These are phyloP conservation scores for Dactylellina leptospora DNA, from an alignment of 2,329 filamentous ascomycete genomes.

Conservation along the genomic window DNA sequence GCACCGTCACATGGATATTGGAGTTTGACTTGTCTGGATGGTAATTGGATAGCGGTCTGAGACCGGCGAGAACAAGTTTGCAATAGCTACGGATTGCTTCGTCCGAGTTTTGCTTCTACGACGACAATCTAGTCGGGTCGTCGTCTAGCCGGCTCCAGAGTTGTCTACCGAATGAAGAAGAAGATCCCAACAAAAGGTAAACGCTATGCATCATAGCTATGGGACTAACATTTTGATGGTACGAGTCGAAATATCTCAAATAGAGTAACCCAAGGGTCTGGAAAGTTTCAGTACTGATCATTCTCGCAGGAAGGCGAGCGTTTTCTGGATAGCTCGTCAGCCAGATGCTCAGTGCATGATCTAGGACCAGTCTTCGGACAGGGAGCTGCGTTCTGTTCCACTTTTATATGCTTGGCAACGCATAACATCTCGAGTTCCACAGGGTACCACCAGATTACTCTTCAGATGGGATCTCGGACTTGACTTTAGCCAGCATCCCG, in stretches of 20 bases:
- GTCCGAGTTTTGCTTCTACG: too few relatives aligned
- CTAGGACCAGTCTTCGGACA: too few relatives aligned
- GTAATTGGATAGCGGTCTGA: neutral
- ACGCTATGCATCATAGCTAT: neutral
- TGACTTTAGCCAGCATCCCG: too few relatives aligned
- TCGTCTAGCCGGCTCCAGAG: conserved; percentile 24
- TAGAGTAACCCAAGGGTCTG: conserved; percentile 10
- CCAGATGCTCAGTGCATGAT: too few relatives aligned
- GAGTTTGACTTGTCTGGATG: conserved; percentile 12
- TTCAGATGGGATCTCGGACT: too few relatives aligned
- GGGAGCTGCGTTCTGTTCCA: neutral
- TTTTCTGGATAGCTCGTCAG: too few relatives aligned
- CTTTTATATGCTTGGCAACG: conserved; percentile 32
- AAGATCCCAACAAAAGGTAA: too few relatives aligned
- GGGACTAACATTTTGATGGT: neutral
- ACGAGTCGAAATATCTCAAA: neutral
- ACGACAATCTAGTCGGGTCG: neutral
- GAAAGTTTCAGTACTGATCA: conserved; percentile 26
- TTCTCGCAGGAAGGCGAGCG: too few relatives aligned
- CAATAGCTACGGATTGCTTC: too few relatives aligned
- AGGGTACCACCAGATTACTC: conserved; percentile 13
- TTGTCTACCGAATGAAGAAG: too few relatives aligned
- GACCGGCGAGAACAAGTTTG: neutral
- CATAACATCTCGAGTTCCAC: conserved; percentile 32
- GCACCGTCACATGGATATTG: conserved; percentile 41